Evolutionary conservation across 2,329 filamentous ascomycete genomes (phyloP).

Genomic region (Penicillium sp.): DNA sequence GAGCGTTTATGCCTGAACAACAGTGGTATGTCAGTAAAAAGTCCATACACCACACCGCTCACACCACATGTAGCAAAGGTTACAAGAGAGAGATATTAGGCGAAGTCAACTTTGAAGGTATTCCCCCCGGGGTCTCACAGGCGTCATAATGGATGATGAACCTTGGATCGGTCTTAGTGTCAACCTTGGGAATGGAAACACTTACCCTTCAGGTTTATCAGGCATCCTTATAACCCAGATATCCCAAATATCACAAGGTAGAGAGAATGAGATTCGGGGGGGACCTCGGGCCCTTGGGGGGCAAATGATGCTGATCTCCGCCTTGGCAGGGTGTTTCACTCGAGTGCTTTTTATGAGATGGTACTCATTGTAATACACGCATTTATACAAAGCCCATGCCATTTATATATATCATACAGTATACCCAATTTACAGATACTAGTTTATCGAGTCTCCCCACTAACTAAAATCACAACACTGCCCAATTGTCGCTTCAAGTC

Average conservation of each 20-base stretch:
- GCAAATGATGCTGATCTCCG: constrained; percentile 11
- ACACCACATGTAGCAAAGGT: not conserved
- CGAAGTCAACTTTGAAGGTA: not conserved
- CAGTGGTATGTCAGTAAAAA: constrained; percentile 28
- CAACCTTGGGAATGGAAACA: constrained; percentile 1
- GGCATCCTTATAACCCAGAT: constrained; percentile 13
- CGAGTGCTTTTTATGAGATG: not conserved
- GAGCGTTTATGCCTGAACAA: constrained; percentile 51
- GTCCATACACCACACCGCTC: not conserved
- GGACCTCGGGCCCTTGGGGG: constrained; percentile 4
- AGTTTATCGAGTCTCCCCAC: constrained; percentile 48
- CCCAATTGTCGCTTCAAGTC: constrained; percentile 85
- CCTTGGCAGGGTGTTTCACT: constrained; percentile 6
- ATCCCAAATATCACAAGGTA: not conserved
- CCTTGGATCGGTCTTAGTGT: constrained; percentile 12
- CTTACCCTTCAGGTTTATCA: constrained; percentile 26
- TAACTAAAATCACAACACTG: constrained; percentile 78
- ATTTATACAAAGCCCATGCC: constrained; percentile 1
- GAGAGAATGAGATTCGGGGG: not conserved
- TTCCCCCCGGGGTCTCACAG: not conserved
- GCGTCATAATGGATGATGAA: constrained; percentile 7
- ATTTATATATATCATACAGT: constrained; percentile 11
- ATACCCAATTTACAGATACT: not conserved
- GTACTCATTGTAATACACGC: constrained; percentile 1
- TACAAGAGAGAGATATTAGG: not conserved